Conservation (phyloP, 768 basidiomycete species). For the Lactifluus hygrophoroides region DNA sequence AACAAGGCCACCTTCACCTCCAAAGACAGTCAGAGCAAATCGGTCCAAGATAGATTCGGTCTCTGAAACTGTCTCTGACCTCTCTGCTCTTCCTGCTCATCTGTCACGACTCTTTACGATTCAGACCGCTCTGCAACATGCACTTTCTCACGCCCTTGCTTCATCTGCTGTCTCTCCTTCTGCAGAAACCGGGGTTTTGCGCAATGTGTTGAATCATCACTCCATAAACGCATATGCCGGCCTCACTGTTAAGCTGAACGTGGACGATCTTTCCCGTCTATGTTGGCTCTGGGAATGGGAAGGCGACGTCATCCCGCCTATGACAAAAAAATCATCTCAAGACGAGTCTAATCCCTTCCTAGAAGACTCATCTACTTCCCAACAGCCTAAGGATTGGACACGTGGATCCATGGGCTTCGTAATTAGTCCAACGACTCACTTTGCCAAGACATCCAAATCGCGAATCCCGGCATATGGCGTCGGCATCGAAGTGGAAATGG, state of each 20-base stretch:
- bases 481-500: constrained; percentile 81
- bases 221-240: constrained; percentile 64
- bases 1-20: constrained; percentile 52
- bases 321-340: constrained; percentile 6
- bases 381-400: constrained; percentile 57
- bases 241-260: constrained; percentile 49
- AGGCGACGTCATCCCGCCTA: constrained; percentile 33
- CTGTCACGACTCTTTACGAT: constrained; percentile 53
- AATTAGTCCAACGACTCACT: constrained; percentile 63
- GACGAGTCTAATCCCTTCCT: constrained; percentile 26
- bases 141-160: constrained; percentile 77
- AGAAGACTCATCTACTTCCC: constrained; percentile 16
- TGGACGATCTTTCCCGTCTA: constrained; percentile 64
- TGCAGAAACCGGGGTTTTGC: constrained; percentile 64
- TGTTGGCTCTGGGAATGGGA: constrained; percentile 94
- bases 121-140: constrained; percentile 69
- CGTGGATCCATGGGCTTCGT: constrained; percentile 76
- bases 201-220: constrained; percentile 71
- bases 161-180: constrained; percentile 73
- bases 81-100: constrained; percentile 40
- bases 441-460: constrained; percentile 53
- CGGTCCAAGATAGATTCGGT: constrained; percentile 5
- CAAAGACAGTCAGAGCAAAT: constrained; percentile 36
- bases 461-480: constrained; percentile 76
- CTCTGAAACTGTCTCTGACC: constrained; percentile 21